Evolutionary conservation across 495 filamentous ascomycete genomes (phyloP).

Genomic region (Aspergillus bridgeri): DNA sequence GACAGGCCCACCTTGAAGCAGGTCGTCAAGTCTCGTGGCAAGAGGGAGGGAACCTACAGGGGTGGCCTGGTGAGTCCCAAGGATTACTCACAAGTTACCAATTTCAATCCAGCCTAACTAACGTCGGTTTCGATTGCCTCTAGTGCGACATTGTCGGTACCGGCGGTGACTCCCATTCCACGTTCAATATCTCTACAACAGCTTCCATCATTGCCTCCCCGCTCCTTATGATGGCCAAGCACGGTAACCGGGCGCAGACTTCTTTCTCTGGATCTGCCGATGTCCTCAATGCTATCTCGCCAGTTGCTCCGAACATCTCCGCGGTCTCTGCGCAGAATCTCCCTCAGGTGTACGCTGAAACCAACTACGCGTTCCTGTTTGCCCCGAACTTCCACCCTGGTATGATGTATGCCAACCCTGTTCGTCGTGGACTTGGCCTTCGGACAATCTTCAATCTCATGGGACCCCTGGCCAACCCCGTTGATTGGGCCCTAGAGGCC

Average conservation of each 20-base stretch:
- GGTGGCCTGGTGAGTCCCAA: constrained; percentile 58
- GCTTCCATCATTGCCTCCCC: constrained; percentile 88
- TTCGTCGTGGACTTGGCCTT: constrained; percentile 80
- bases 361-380: constrained; percentile 94
- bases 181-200: constrained; percentile 96
- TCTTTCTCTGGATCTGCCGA: constrained; percentile 95
- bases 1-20: constrained; percentile 56
- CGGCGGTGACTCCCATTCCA: constrained; percentile 92
- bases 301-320: constrained; percentile 65
- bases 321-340: constrained; percentile 70
- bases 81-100: not conserved
- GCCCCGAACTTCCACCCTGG: constrained; percentile 95
- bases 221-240: constrained; percentile 80
- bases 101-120: not conserved
- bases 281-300: constrained; percentile 68
- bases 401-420: constrained; percentile 79
- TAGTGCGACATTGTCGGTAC: constrained; percentile 98
- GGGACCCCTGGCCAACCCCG: constrained; percentile 86
- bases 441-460: constrained; percentile 96
- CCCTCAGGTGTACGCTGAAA: constrained; percentile 62
- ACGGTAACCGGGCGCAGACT: constrained; percentile 94
- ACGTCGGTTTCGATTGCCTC: constrained; percentile 8
- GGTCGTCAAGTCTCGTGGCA: constrained; percentile 53
- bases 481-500: constrained; percentile 77
- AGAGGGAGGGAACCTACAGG: constrained; percentile 64